phyloP scores from a whole-genome alignment of 495 filamentous ascomycete genomes.

The Hamigera avellanea region DNA sequence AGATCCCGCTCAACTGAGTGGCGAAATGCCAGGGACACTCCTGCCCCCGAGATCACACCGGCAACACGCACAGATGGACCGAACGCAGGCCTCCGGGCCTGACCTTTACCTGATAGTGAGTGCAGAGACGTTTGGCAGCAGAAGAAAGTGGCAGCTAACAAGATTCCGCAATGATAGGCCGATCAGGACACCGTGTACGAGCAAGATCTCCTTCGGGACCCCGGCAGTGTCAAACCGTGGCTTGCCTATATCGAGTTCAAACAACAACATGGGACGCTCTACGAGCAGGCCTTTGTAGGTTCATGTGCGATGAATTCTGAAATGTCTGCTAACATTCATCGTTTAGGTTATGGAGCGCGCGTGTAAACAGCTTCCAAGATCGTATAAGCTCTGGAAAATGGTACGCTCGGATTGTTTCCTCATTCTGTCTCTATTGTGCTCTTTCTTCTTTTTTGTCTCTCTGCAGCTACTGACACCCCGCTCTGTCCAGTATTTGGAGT shows the following conservation, averaged over 20 bases:
- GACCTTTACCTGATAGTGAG: slow-evolving; percentile 74
- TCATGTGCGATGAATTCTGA: neutral
- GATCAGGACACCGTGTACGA: slow-evolving; percentile 91
- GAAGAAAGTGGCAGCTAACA: slow-evolving; percentile 10
- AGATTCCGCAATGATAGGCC: slow-evolving; percentile 43
- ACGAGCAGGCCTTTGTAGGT: slow-evolving; percentile 83
- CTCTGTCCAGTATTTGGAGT: slow-evolving; percentile 61
- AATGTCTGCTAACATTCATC: slow-evolving; percentile 1
- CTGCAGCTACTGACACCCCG: neutral
- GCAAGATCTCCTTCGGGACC: slow-evolving; percentile 83
- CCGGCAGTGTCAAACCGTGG: slow-evolving; percentile 87
- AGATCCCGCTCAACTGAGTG: slow-evolving; percentile 33
- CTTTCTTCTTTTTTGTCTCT: neutral
- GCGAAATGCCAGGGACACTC: slow-evolving; percentile 51
- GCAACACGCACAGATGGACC: slow-evolving; percentile 39
- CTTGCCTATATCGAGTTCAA: slow-evolving; percentile 91
- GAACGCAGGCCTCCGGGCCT: slow-evolving; percentile 33
- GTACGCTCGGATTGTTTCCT: slow-evolving; percentile 33
- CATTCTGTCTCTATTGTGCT: slow-evolving; percentile 3
- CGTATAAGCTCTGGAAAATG: slow-evolving; percentile 98
- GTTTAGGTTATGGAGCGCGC: slow-evolving; percentile 68
- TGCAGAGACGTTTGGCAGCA: slow-evolving; percentile 8
- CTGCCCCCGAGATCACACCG: slow-evolving; percentile 43
- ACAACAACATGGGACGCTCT: slow-evolving; percentile 68
- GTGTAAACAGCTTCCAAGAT: slow-evolving; percentile 77